Percentiles rank a stretch among this genome's conserved stretches.
phyloP scores from a whole-genome alignment of 345 rosid species.

The Eucalyptus marginata region DNA sequence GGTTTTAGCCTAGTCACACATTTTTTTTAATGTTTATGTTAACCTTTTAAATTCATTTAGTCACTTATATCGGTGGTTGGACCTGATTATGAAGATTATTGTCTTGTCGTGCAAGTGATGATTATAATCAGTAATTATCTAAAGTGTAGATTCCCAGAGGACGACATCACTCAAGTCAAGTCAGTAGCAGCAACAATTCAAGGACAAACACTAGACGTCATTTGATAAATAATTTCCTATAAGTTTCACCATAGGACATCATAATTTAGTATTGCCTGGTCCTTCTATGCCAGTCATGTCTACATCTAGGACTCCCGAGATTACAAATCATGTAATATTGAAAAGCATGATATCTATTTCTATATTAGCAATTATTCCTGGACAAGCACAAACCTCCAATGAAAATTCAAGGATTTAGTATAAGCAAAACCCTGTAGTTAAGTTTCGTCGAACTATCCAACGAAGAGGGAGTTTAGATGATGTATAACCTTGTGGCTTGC shows the following conservation, averaged over 20 bases:
- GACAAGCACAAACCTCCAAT: neutral
- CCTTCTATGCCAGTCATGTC: neutral
- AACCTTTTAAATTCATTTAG: neutral
- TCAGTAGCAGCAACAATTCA: neutral
- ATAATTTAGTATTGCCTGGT: neutral
- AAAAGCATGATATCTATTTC: neutral
- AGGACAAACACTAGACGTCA: neutral
- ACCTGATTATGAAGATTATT: neutral
- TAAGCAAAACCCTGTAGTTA: neutral
- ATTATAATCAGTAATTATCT: neutral
- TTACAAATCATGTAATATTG: neutral
- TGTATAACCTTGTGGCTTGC: slow-evolving; percentile 73
- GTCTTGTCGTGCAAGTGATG: neutral
- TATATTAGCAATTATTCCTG: neutral
- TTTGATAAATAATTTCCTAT: neutral
- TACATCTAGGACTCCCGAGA: neutral
- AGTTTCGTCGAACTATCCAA: neutral
- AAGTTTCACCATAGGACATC: neutral
- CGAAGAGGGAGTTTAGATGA: neutral
- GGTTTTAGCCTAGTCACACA: neutral
- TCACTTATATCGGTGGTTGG: neutral
- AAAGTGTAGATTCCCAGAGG: neutral
- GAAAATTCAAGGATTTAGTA: neutral
- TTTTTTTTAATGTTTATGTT: neutral
- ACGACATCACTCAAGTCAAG: neutral